Conservation (phyloP, 257 asterid genomes). For the Ophiorrhiza pumila region DNA sequence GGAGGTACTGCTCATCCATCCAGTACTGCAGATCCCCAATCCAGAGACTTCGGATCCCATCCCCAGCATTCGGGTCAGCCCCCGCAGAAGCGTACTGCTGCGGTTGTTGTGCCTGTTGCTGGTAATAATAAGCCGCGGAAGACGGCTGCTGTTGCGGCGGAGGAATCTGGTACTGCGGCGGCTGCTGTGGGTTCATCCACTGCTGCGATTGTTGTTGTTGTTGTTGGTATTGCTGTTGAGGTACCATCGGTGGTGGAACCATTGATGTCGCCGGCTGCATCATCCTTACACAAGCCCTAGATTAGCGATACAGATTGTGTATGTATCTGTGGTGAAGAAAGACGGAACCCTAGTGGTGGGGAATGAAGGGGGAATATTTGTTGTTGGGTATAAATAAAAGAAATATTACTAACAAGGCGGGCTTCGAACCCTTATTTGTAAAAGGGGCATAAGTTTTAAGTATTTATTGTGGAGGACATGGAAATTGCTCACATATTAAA, state of each 20-base stretch:
- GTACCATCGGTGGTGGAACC: constrained; percentile 59
- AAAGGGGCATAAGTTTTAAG: too few relatives aligned
- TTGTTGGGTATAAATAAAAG: not conserved
- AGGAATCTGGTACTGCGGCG: constrained; percentile 53
- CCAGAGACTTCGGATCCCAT: constrained; percentile 86
- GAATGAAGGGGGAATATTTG: not conserved
- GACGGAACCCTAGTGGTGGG: not conserved
- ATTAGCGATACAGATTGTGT: not conserved
- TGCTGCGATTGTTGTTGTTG: constrained; percentile 44
- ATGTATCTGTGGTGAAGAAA: not conserved
- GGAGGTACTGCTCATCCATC: constrained; percentile 84
- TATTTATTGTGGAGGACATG: too few relatives aligned
- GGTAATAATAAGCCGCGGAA: constrained; percentile 63
- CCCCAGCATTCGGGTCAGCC: constrained; percentile 38
- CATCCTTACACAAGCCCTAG: constrained; percentile 3
- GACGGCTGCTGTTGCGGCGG: constrained; percentile 38
- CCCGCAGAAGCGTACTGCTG: constrained; percentile 34
- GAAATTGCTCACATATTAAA: too few relatives aligned
- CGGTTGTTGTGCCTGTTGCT: constrained; percentile 46
- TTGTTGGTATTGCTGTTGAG: constrained; percentile 50
- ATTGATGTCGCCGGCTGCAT: constrained; percentile 64
- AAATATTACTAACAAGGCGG: too few relatives aligned
- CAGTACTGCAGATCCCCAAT: constrained; percentile 94
- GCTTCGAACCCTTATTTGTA: too few relatives aligned
- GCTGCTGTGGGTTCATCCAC: constrained; percentile 43